Conservation (phyloP, 768 basidiomycete species). For the Suillus subaureus region DNA sequence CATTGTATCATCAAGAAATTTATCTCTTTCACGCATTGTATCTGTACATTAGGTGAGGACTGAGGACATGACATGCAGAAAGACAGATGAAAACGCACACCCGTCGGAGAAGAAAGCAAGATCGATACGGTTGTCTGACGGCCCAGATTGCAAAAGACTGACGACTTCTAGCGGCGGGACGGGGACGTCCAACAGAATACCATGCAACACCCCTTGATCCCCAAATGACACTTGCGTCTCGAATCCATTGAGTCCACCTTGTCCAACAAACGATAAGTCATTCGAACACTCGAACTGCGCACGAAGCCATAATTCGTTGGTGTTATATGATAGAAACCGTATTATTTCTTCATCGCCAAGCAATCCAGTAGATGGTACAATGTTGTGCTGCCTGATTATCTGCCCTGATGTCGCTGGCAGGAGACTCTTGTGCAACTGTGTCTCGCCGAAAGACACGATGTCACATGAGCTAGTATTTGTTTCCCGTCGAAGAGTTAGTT, state of each 20-base stretch:
- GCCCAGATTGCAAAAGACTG: conserved; percentile 63
- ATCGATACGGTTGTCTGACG: conserved; percentile 67
- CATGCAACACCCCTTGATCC: not conserved
- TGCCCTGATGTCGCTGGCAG: not conserved
- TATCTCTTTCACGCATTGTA: conserved; percentile 52
- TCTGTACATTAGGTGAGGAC: conserved; percentile 41
- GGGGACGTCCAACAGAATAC: conserved; percentile 14
- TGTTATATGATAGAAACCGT: not conserved
- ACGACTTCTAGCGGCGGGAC: conserved; percentile 53
- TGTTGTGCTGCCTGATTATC: conserved; percentile 1
- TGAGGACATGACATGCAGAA: not conserved
- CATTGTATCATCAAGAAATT: conserved; percentile 66
- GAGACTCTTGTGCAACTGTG: conserved; percentile 3
- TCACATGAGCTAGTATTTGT: not conserved
- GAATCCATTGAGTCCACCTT: not conserved
- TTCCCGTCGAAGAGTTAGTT: conserved; percentile 1
- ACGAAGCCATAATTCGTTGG: conserved; percentile 3
- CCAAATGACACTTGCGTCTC: conserved; percentile 12
- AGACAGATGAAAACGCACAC: conserved; percentile 47
- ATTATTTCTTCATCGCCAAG: not conserved
- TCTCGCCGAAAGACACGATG: not conserved
- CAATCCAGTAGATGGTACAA: not conserved
- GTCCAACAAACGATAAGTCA: conserved; percentile 19
- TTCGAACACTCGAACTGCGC: conserved; percentile 27
- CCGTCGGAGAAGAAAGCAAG: conserved; percentile 80